Base-by-base conservation (phyloP, 331 rosid species). In the Acacia concinna region DNA sequence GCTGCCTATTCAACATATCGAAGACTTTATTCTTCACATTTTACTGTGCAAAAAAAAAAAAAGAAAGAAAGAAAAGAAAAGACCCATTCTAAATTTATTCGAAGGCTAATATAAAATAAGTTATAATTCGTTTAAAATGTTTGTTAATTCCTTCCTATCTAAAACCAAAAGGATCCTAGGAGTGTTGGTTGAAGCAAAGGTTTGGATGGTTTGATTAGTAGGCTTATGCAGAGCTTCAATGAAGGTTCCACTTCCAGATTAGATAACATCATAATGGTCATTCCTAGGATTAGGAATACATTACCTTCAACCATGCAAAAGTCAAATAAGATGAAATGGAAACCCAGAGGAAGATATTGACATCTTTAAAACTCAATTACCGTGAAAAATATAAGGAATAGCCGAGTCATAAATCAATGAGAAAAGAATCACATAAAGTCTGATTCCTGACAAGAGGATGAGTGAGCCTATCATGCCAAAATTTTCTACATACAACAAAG, bases 401-500 rank as follows among this genome's bases (percentile, higher is more conserved):
- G 71, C 73, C 52, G 17, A 67, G 68, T 51, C 49, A 68, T 80
- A 54, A 83, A 69, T 80, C 81, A 86, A 80, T 84, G 77, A 54
- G 62, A 46, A 14, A 80, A 74, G 85, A 86, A 83, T 81, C 81
- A 41, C 23, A 80, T 4, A 52, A 52, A 68, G 73, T 62, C 64
- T 77, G 76, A 68, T 77, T 79, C 73, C 87, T 80, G 78, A 73
- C 79, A 73, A 49, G 69, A 73, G 83, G 76, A 46, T 73, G 81
- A 80, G 77, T 80, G 75, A n/a, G 37, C 81, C 87, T 86, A 83
- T 78, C 25, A 83, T 86, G 81, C 78, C 74, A 83, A 86, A 86
- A 83, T 73, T 86, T 81, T 86, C 85, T 83, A 83, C 87, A 74
- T 86, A 80, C 83, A 79, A 79, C 83, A 83, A 83, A 83, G 78